Evolutionary conservation across 1,139 yeast species (phyloP).

Genomic region (Kluyveromyces sp.): DNA sequence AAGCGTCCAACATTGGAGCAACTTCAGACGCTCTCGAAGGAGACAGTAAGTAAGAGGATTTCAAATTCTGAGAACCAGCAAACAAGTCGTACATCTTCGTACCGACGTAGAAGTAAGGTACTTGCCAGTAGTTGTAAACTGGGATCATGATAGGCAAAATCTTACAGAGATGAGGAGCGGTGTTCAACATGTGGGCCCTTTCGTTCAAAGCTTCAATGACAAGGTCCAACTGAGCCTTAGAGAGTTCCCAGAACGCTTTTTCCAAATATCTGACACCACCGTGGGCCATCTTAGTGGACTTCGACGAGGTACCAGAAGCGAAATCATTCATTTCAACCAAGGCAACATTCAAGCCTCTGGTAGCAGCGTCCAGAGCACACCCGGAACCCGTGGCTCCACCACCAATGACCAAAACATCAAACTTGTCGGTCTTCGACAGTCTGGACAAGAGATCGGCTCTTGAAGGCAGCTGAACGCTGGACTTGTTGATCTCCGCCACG

Average conservation of each 20-base stretch:
- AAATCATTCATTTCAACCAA: constrained; percentile 82
- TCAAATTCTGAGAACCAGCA: constrained; percentile 84
- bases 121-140: constrained; percentile 92
- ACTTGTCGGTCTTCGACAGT: constrained; percentile 43
- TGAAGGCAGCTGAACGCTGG: constrained; percentile 26
- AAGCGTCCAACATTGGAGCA: constrained; percentile 83
- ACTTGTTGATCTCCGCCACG: constrained; percentile 1
- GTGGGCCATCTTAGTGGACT: constrained; percentile 95
- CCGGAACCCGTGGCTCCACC: constrained; percentile 98
- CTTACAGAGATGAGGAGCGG: constrained; percentile 87
- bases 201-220: constrained; percentile 93
- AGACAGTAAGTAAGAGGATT: constrained; percentile 68
- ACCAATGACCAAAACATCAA: constrained; percentile 79
- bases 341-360: constrained; percentile 86
- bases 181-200: constrained; percentile 79
- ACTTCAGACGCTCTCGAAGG: constrained; percentile 61
- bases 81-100: constrained; percentile 89
- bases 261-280: constrained; percentile 96
- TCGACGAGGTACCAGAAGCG: constrained; percentile 88
- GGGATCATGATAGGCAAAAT: constrained; percentile 93
- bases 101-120: constrained; percentile 90
- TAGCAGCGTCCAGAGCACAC: constrained; percentile 83
- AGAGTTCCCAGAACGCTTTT: constrained; percentile 84
- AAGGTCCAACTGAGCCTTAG: constrained; percentile 84
- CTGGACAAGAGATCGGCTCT: constrained; percentile 37